phyloP scores from a whole-genome alignment of 2,329 filamentous ascomycete species.

The Dactylellina cionopaga region DNA sequence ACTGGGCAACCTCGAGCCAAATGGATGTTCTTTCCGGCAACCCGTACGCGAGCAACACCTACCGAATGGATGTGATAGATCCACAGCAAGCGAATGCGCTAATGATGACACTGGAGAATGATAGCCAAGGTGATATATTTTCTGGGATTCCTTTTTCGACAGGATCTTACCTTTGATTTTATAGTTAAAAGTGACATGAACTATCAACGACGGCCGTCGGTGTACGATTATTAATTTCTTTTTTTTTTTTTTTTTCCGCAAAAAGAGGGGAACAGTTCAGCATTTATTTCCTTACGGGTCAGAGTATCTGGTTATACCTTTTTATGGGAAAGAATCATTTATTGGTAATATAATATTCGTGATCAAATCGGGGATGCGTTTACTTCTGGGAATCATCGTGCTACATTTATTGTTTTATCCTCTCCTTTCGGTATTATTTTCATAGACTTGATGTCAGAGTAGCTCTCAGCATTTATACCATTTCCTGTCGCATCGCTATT shows the following conservation, averaged over 20 bases:
- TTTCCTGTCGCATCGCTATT: constrained; percentile 24
- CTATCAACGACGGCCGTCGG: constrained; percentile 51
- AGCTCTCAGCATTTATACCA: constrained; percentile 44
- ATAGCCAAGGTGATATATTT: constrained; percentile 54
- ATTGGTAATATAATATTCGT: constrained; percentile 21
- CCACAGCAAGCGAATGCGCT: constrained; percentile 48
- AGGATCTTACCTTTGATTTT: constrained; percentile 53
- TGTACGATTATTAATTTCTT: constrained; percentile 53
- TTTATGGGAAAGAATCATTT: constrained; percentile 18
- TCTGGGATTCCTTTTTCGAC: constrained; percentile 53
- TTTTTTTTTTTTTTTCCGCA: too few species aligned
- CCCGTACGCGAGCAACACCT: constrained; percentile 48
- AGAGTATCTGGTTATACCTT: constrained; percentile 41
- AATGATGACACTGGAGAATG: constrained; percentile 51
- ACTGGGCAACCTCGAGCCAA: constrained; percentile 39
- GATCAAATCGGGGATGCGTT: constrained; percentile 19
- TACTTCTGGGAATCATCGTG: constrained; percentile 12
- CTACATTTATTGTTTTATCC: constrained; percentile 6
- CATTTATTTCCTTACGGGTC: constrained; percentile 26
- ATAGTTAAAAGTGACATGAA: constrained; percentile 53
- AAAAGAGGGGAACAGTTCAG: constrained; percentile 25
- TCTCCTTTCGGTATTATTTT: background rate
- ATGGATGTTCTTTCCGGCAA: constrained; percentile 46
- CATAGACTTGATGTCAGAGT: constrained; percentile 49
- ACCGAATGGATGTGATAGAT: constrained; percentile 51